Evolutionary conservation across 345 rosid species (phyloP).

Genomic region (Populus deltoides): DNA sequence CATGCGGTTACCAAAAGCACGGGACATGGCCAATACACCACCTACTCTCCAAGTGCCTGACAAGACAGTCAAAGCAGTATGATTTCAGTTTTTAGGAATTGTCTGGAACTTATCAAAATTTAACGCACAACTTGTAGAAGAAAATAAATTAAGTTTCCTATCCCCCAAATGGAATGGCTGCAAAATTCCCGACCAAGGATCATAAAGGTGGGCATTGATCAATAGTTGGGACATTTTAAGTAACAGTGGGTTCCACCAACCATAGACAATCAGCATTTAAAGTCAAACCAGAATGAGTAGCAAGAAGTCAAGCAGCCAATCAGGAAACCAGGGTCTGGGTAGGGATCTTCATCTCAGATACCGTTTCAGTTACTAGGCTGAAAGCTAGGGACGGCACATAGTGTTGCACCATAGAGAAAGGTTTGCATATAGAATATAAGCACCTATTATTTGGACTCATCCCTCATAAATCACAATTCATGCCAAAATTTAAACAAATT

Average conservation of each 20-base stretch:
- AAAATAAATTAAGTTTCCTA: background rate
- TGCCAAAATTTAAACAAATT: slow-evolving; percentile 4
- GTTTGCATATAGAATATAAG: background rate
- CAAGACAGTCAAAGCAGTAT: slow-evolving; percentile 13
- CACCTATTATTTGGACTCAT: background rate
- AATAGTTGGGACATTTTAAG: background rate
- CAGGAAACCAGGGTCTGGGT: background rate
- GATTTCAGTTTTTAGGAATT: background rate
- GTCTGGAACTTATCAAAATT: background rate
- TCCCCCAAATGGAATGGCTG: background rate
- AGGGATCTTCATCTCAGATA: background rate
- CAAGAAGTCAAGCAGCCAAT: background rate
- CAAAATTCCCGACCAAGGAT: background rate
- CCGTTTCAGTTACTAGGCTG: background rate
- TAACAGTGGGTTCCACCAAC: background rate
- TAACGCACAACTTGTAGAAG: background rate
- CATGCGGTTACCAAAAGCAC: slow-evolving; percentile 99
- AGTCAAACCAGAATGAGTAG: background rate
- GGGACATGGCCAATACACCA: slow-evolving; percentile 98
- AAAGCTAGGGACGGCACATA: background rate
- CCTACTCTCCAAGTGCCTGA: slow-evolving; percentile 99
- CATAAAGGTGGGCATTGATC: background rate
- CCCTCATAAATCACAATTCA: background rate
- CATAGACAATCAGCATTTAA: background rate
- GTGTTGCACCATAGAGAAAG: background rate